Evolutionary conservation across 495 filamentous ascomycete genomes (phyloP), one percentile per base, ranked within the genome.

Genomic region (Aspergillus leporis): DNA sequence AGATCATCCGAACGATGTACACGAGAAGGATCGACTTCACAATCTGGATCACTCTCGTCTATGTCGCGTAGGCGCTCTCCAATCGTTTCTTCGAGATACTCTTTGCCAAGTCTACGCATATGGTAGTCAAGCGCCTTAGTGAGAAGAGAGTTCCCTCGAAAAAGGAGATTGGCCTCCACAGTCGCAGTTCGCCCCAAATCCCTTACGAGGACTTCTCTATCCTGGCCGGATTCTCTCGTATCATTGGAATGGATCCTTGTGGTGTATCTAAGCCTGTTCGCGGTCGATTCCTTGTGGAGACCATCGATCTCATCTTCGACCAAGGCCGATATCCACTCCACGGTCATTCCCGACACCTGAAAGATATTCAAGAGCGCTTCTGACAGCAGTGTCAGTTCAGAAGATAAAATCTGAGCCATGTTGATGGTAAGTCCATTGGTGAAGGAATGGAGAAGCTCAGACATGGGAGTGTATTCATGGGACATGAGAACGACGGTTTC

Each of bases 301-400:
- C 91, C 93, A 66, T 98, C 94, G 55, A 99, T 98, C 70, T 99
- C 94, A 63, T 97, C 92, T 68, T 99, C 95, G 12, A 96, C 90
- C 51, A 99, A 79, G 3, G 89, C 85, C 74, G 91, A 94, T 28
- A 99, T 82, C 94, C 94, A 99, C 51, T 97, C 91, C 38, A 82
- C 85, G 13, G 90, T 88, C 52, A 85, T 85, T 4, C 91, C 92
- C n/a, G 91, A 92, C 13, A 97, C 95, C 69, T 99, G 94, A 66
- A 90, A 99, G 53, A 99, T 95, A 65, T 97, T 91, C 62, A 98
- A 78, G 47, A 99, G 83, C 34, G 89, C 86, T 66, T 97, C 92
- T 9, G 91, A 88, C n/a, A 98, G 76, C 23, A 85, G 80, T 61
- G 86, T 87, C 40, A 97, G 78, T 64, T 90, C 87, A 0, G 84